Conservation (phyloP, 352 stramenopile species). For the Phytophthora fragariaefolia region DNA sequence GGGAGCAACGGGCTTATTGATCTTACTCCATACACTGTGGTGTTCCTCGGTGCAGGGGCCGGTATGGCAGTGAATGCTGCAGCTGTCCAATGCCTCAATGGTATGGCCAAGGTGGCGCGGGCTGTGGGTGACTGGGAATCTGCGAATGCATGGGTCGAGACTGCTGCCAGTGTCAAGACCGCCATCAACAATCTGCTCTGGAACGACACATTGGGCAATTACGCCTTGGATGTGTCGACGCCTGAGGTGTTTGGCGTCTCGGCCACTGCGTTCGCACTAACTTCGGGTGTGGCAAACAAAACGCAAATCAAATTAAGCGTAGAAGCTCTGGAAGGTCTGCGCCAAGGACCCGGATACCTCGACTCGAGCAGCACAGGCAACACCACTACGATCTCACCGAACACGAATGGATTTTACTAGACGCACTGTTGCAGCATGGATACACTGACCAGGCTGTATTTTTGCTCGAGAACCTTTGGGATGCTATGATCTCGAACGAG, state of each 20-base stretch:
- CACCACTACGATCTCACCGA: slow-evolving; percentile 33
- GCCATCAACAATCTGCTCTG: slow-evolving; percentile 39
- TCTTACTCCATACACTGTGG: slow-evolving; percentile 18
- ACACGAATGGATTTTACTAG: slow-evolving; percentile 43
- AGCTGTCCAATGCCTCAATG: slow-evolving; percentile 30
- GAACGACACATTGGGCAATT: slow-evolving; percentile 34
- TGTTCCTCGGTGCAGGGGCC: slow-evolving; percentile 28
- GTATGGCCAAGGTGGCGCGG: slow-evolving; percentile 26
- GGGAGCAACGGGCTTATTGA: slow-evolving; percentile 29
- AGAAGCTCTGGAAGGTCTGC: slow-evolving; percentile 26
- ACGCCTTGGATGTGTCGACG: slow-evolving; percentile 23
- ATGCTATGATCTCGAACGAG: slow-evolving; percentile 42
- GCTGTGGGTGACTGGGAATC: slow-evolving; percentile 26
- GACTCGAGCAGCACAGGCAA: slow-evolving; percentile 24
- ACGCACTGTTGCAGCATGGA: slow-evolving; percentile 29
- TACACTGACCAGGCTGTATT: slow-evolving; percentile 31
- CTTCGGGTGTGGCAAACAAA: slow-evolving; percentile 35
- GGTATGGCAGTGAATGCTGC: slow-evolving; percentile 33
- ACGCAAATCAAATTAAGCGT: slow-evolving; percentile 29
- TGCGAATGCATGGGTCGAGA: slow-evolving; percentile 23
- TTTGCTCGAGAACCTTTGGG: slow-evolving; percentile 41
- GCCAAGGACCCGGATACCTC: slow-evolving; percentile 32
- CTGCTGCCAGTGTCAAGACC: slow-evolving; percentile 26
- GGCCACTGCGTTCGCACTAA: slow-evolving; percentile 34
- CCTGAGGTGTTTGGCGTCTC: slow-evolving; percentile 31